Base-by-base conservation (phyloP, 192 early-diverging fungal genomes). In the Gorgonomyces haynaldii region DNA sequence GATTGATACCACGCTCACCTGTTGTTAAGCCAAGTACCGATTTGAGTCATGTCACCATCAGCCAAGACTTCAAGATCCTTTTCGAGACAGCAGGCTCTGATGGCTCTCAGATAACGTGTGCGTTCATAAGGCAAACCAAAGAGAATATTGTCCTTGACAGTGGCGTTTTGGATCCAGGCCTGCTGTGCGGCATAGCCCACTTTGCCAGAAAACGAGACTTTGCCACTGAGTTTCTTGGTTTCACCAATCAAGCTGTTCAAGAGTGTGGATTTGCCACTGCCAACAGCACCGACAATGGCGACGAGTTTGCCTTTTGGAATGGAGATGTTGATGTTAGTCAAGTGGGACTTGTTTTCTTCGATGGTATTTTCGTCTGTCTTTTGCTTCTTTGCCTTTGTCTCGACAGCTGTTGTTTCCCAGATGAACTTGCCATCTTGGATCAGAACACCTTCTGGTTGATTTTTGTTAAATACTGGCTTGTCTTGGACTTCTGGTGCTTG, bases 111-210 rank as follows among this genome's bases (percentile, higher is more conserved):
- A 39, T 91, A 95, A 27, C 65, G 60, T 16, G 60, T 63, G 27
- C 56, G 51, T 29, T 89, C 67, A 50, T 64, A 84, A 0, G 65
- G 61, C 7, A 62, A 56, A 0, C 82, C 68, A 78, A 89, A 88
- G 16, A 74, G 47, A 53, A 91, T 82, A 48, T 91, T 81, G 3
- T 69, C 56, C 28, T 58, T 30, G 12, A 76, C n/a, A 13, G 74
- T 75, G 30, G 87, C 61, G 47, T 72, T 85, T 63, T 84, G 83
- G 32, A 96, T 87, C 90, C 90, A 96, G 0, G 91, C 76, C 15
- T 70, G 70, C 59, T 92, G 92, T 28, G 85, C 72, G 15, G 75
- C 70, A 53, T 90, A 92, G 7, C 81, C 82, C n/a, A 94, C 65
- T 1, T 58, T 66, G 1, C 86, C 84, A 13, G 67, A 64, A 9